Evolutionary conservation across 495 filamentous ascomycete species (phyloP), one percentile per base, ranked within the genome.

Genomic region (Neurospora sp.): DNA sequence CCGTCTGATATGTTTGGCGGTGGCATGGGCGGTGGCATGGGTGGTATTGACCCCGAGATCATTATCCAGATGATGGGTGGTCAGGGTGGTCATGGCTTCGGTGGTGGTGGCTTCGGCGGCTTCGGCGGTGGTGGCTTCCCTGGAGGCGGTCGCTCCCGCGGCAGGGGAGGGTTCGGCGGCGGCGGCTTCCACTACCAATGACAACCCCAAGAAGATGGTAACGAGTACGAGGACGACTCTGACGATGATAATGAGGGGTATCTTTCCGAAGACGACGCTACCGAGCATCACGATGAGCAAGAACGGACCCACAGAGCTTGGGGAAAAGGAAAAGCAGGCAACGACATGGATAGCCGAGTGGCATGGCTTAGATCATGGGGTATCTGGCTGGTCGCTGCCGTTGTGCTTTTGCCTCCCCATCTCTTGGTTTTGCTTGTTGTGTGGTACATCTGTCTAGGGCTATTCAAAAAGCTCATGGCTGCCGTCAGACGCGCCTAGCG

Each of bases 1-100:
- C 93, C 93, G 0, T 85, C 89, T 43, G 96, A 98, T 79, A 94
- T 97, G 89, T 96, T 97, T 81, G 86, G 90, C 38, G 87, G 89
- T 38, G 86, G 88, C 70, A 88, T 85, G 69, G 85, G 85, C 37
- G 89, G 88, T 71, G 88, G 90, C 70, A 88, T 90, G 81, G 86
- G 83, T 21, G 91, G 85, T 70, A 92, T 93, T 73, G 89, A 91
- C 76, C 91, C 91, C 1, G 90, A 90, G 74, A 89, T 93, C 69
- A 75, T 93, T 9, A 91, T 92, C 83, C 89, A 89, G 72, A 91
- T 92, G 90, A 91, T 92, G 86, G 83, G 83, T 37, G 79, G 79
- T 37, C 83, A 86, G 72, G 86, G 86, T 39, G 87, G 86, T 7
- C 84, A 80, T 7, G 83, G 83, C 31, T 39, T 66, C 1, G 71